Percentiles rank a stretch among this genome's conserved stretches.
Conservation (phyloP, 805 yeast genomes). For the Starmerella sp. region DNA sequence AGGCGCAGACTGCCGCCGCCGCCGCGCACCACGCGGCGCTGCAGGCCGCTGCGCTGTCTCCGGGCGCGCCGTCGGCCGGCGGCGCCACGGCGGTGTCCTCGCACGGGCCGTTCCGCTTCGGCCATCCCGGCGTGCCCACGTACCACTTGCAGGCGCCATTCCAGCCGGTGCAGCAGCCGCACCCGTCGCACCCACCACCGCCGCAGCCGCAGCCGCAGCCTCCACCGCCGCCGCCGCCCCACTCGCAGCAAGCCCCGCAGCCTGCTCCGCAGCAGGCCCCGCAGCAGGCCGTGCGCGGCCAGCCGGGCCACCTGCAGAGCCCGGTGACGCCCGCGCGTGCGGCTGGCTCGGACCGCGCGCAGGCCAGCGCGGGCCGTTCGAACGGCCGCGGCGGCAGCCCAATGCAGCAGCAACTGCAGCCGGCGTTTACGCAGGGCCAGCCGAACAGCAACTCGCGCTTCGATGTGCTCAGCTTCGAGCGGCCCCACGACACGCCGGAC, state of each 20-base stretch:
- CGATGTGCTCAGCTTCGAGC: slow-evolving; percentile 21
- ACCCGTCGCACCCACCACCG: slow-evolving; percentile 8
- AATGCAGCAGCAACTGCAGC: background rate
- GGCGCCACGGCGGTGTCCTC: slow-evolving; percentile 12
- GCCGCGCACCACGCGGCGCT: slow-evolving; percentile 17
- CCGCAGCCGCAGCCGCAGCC: slow-evolving; percentile 15
- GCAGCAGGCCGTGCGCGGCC: background rate
- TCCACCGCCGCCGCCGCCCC: slow-evolving; percentile 9
- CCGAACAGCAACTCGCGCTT: slow-evolving; percentile 12
- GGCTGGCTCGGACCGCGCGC: background rate
- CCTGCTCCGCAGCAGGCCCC: slow-evolving; percentile 14
- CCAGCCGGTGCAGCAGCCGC: slow-evolving; percentile 17
- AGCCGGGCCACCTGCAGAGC: background rate
- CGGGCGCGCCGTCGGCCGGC: background rate
- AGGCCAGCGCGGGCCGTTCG: background rate
- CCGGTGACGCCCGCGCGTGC: slow-evolving; percentile 3
- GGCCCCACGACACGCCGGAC: slow-evolving; percentile 14
- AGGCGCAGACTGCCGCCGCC: slow-evolving; percentile 4
- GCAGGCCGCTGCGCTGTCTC: slow-evolving; percentile 17
- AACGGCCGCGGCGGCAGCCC: background rate
- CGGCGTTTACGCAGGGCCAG: background rate
- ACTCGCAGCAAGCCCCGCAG: slow-evolving; percentile 8
- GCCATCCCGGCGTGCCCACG: background rate
- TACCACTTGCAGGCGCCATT: slow-evolving; percentile 15
- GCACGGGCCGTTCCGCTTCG: slow-evolving; percentile 17